Evolutionary conservation across 805 yeast species (phyloP).

Genomic region (Candida yuanshanica): DNA sequence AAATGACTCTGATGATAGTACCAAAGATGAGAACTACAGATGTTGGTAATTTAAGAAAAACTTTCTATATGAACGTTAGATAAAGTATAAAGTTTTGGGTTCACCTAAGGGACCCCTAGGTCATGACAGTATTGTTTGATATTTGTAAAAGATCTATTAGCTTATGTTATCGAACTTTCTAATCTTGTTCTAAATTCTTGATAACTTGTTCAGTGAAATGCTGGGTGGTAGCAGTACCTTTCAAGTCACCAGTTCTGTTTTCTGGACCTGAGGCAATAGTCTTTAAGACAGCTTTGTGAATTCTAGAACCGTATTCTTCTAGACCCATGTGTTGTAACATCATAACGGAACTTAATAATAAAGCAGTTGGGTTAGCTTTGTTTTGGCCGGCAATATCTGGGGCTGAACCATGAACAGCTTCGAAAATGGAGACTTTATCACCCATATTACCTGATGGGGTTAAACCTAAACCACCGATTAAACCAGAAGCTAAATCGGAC

Average conservation of each 20-base stretch:
- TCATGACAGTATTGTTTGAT: neutral
- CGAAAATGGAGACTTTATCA: slow-evolving; percentile 94
- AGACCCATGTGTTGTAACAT: slow-evolving; percentile 99
- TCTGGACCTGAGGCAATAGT: slow-evolving; percentile 95
- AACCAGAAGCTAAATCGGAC: slow-evolving; percentile 96
- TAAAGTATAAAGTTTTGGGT: too few species aligned
- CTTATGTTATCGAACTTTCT: neutral
- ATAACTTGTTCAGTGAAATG: slow-evolving; percentile 93
- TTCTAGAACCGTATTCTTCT: slow-evolving; percentile 71
- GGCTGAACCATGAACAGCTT: slow-evolving; percentile 99
- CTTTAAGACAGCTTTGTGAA: slow-evolving; percentile 76
- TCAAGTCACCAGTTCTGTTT: slow-evolving; percentile 94
- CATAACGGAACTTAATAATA: slow-evolving; percentile 93
- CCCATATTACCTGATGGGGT: slow-evolving; percentile 99
- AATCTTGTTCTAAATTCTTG: slow-evolving; percentile 30
- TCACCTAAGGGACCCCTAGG: neutral
- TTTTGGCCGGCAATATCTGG: slow-evolving; percentile 99
- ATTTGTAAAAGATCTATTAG: neutral
- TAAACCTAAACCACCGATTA: slow-evolving; percentile 97
- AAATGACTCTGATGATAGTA: neutral
- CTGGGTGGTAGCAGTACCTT: slow-evolving; percentile 83
- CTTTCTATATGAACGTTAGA: too few species aligned
- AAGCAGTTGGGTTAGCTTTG: slow-evolving; percentile 97
- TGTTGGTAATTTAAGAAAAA: too few species aligned
- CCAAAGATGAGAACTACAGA: too few species aligned